Evolutionary conservation across 805 yeast genomes (phyloP), one percentile per base, ranked within the genome.

Genomic region (Schwanniomyces polymorphus): DNA sequence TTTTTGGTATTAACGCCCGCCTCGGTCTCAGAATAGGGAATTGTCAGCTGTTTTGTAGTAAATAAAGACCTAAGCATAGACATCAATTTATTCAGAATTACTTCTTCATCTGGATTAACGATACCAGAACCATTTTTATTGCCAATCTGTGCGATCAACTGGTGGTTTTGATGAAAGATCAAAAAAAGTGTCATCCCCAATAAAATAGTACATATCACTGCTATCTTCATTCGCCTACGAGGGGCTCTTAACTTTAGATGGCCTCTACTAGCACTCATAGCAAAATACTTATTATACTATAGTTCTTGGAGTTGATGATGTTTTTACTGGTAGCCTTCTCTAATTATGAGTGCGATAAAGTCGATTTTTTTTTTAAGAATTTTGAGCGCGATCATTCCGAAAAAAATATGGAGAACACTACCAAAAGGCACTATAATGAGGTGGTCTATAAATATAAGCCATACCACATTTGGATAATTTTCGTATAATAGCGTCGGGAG

Each of bases 11-110:
- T 42, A 17, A 43, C 38, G 4, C 50, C 47, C 17, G 52, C 54
- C 12, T 45, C 52, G 3, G 54, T 51, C 17, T 49, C 39, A 10
- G 52, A 47, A 42, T 46, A 48, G 28, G 55, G 55, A 25, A 46
- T 43, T 4, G 55, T 51, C 40, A 49, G 49, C 48, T 47, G 39
- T 17, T 38, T 46, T 27, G 26, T 11, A 8, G 16, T 9, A 7
- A 37, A 37, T 21, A 37, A 26, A 18, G 27, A 37, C 8, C 27
- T n/a, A 37, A 37, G 12, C 17, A 23, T 7, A 2, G 39, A 37
- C 6, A 11, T 11, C 7, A 37, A 2, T 21, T 12, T 21, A 12
- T 21, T 12, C 7, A 10, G 9, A 6, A 37, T 3, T 10, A 25
- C 27, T 5, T 37, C 16, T 5, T 37, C 39, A 9, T 37, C 39